phyloP scores from a whole-genome alignment of 2,329 filamentous ascomycete genomes.

The Xylaria polymorpha region DNA sequence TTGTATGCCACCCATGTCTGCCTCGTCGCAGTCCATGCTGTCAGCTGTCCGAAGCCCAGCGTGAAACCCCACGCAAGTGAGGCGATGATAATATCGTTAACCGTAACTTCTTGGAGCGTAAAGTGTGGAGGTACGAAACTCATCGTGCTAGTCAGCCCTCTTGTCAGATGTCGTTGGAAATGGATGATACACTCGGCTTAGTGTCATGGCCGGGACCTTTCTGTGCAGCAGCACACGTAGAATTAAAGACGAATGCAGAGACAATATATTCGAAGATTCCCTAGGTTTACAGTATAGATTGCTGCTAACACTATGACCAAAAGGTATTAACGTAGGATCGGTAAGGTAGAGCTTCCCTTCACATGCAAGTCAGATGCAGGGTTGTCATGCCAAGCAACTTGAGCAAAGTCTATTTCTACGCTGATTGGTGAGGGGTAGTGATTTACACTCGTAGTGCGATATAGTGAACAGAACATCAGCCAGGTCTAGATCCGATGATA shows the following conservation, averaged over 20 bases:
- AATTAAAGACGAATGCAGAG: neutral
- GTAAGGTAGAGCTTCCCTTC: neutral
- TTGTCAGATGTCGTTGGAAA: neutral
- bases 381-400: neutral
- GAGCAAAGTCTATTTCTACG: neutral
- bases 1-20: slow-evolving; percentile 52
- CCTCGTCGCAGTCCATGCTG: slow-evolving; percentile 53
- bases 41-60: slow-evolving; percentile 56
- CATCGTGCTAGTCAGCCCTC: neutral
- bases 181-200: slow-evolving; percentile 15
- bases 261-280: neutral
- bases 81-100: slow-evolving; percentile 47
- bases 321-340: neutral
- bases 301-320: neutral
- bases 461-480: neutral
- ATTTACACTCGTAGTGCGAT: neutral
- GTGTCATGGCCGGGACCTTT: neutral
- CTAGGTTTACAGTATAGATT: neutral
- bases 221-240: neutral
- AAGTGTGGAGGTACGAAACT: slow-evolving; percentile 34
- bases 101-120: slow-evolving; percentile 40
- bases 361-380: neutral
- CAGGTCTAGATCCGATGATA: neutral
- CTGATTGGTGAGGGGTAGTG: neutral
- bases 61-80: slow-evolving; percentile 55